These are phyloP conservation scores for Phytopythium helicoides DNA, from an alignment of 352 stramenopile genomes.

Conservation along the genomic window DNA sequence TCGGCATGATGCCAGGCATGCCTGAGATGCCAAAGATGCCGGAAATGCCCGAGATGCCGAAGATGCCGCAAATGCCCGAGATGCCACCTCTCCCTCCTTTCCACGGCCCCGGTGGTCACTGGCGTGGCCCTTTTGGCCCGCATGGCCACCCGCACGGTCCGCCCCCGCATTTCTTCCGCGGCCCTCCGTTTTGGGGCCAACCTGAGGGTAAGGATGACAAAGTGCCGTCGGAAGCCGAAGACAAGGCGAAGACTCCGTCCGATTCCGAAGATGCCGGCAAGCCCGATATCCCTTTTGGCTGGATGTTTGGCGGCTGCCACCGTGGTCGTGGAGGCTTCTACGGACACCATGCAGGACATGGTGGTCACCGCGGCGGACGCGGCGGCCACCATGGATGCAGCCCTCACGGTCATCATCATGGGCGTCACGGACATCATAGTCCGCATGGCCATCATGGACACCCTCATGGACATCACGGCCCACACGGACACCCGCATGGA, in stretches of 20 bases:
- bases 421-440: slow-evolving; percentile 2
- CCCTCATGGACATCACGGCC: slow-evolving; percentile 7
- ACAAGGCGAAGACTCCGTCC: neutral
- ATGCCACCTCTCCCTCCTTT: neutral
- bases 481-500: slow-evolving; percentile 1
- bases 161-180: neutral
- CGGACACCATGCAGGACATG: neutral
- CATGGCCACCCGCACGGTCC: neutral
- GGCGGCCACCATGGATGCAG: neutral
- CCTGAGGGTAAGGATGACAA: no score
- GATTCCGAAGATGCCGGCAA: neutral
- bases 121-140: neutral
- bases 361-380: neutral
- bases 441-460: slow-evolving; percentile 12
- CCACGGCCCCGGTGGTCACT: no score
- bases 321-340: neutral
- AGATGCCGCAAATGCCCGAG: neutral
- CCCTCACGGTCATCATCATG: slow-evolving; percentile 13
- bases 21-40: neutral
- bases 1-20: neutral
- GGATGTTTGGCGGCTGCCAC: neutral
- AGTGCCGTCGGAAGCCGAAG: no score
- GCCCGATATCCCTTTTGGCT: neutral
- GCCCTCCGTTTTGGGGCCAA: slow-evolving; percentile 2
- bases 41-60: no score